Conservation (phyloP, 352 stramenopile species). For the Phytophthora melonis region DNA sequence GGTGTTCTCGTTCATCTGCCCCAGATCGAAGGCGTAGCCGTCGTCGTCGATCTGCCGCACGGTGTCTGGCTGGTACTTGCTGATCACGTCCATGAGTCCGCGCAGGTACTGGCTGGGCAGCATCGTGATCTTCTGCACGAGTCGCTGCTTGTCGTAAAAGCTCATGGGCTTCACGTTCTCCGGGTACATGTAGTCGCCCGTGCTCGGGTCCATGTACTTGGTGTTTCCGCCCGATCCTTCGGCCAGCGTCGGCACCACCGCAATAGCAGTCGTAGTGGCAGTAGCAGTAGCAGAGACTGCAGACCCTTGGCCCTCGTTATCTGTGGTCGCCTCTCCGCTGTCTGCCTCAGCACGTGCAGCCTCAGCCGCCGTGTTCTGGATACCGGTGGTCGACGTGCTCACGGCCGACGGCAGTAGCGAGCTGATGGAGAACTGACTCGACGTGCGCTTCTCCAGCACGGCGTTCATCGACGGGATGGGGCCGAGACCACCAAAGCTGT, state of each 20-base stretch:
- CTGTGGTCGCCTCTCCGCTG: constrained; percentile 34
- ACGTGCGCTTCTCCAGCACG: constrained; percentile 78
- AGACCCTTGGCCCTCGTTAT: constrained; percentile 42
- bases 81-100: constrained; percentile 89
- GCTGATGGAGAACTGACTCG: constrained; percentile 81
- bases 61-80: constrained; percentile 89
- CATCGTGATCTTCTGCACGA: constrained; percentile 90
- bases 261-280: background rate
- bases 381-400: constrained; percentile 14
- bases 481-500: constrained; percentile 68
- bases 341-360: constrained; percentile 27
- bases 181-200: constrained; percentile 88
- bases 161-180: constrained; percentile 88
- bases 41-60: constrained; percentile 90
- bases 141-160: constrained; percentile 83
- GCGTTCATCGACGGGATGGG: constrained; percentile 77
- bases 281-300: background rate
- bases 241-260: constrained; percentile 40
- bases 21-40: constrained; percentile 87
- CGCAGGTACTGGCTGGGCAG: constrained; percentile 85
- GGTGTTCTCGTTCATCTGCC: constrained; percentile 91
- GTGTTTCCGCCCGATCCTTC: constrained; percentile 76
- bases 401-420: constrained; percentile 65
- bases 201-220: constrained; percentile 71
- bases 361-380: constrained; percentile 13